Base-by-base conservation (phyloP, 495 filamentous ascomycete genomes). In the Pseudotulostoma volvatum region DNA sequence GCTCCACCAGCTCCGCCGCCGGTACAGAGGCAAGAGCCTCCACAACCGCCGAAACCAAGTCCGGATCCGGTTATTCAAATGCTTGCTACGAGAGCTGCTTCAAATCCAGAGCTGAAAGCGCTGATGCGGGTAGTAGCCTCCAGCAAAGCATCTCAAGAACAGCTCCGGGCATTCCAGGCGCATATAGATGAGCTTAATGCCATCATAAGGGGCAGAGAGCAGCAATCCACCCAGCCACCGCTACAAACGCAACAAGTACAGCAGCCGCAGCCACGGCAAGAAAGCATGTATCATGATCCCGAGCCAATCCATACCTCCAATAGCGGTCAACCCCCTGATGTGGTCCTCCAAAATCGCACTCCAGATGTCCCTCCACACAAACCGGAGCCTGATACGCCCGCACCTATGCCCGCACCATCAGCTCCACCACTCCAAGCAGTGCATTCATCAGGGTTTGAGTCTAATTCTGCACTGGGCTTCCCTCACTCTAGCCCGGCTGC, bases 31-130 rank as follows among this genome's bases (percentile, higher is more conserved):
- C 23, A 23, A 15, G 20, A 33, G 3, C 33, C 56, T 2, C 50
- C 57, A 5, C 60, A 66, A 39, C 56, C 65, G 25, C 45, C 66
- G 1, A 64, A 71, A 43, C 60, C 65, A 1, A 74, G 75, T 31
- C 73, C 81, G 2, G 92, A 99, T 54, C 92, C 92, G 2, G 92
- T 99, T 31, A 99, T 99, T 40, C 81, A 93, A 39, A 84, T 85
- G 54, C 61, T 99, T 31, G 92, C 92, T 2, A 83, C 84, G 43
- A 73, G 75, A 47, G 92, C 92, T 11, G 81, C 82, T 1, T 76
- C 79, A 13, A 82, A 99, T 52, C 77, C 81, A 1, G 72, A 85
- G 34, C 66, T 99, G n/a, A 87, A 94, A 48, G 76, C 77, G n/a
- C 68, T 99, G 8, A 99, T 99, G 92, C 80, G 84, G 49, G 76